Conservation (phyloP, 2,329 filamentous ascomycete species). For the Cyphellophora attinorum region DNA sequence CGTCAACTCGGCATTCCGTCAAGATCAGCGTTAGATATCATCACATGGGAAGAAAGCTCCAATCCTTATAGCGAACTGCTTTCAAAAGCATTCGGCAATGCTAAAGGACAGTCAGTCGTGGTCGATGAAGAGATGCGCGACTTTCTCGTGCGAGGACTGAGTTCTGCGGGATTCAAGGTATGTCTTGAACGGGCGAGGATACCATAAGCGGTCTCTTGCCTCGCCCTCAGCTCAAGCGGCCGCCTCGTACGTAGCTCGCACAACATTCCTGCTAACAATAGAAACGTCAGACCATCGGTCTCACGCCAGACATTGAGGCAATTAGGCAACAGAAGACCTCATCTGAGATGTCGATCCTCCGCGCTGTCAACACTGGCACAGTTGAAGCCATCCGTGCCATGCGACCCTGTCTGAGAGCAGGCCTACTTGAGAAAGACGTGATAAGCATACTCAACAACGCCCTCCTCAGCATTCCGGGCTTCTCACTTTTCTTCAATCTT, state of each 20-base stretch:
- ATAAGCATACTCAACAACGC: conserved; percentile 46
- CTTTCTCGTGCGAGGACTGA: conserved; percentile 51
- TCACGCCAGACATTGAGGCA: conserved; percentile 45
- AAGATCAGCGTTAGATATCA: conserved; percentile 36
- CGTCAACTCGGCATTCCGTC: conserved; percentile 50
- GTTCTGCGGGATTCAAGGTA: conserved; percentile 44
- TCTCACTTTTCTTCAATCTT: conserved; percentile 54
- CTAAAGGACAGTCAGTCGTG: conserved; percentile 37
- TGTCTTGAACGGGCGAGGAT: too few relatives aligned
- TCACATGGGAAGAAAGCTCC: conserved; percentile 57
- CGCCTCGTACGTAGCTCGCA: too few relatives aligned
- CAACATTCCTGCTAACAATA: too few relatives aligned
- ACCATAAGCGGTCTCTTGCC: too few relatives aligned
- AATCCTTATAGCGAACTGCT: conserved; percentile 50
- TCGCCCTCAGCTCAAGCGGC: too few relatives aligned
- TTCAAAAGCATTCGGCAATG: conserved; percentile 2
- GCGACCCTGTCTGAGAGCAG: conserved; percentile 41
- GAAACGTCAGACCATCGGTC: conserved; percentile 45
- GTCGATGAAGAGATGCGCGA: conserved; percentile 57
- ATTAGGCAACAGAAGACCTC: conserved; percentile 50
- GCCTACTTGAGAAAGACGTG: conserved; percentile 50
- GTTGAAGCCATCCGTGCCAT: conserved; percentile 52
- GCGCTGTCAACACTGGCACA: conserved; percentile 55
- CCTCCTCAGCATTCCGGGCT: conserved; percentile 39
- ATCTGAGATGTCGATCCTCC: conserved; percentile 47